These are phyloP conservation scores for Betula pendula DNA, from an alignment of 306 rosid genomes.

Conservation along the genomic window DNA sequence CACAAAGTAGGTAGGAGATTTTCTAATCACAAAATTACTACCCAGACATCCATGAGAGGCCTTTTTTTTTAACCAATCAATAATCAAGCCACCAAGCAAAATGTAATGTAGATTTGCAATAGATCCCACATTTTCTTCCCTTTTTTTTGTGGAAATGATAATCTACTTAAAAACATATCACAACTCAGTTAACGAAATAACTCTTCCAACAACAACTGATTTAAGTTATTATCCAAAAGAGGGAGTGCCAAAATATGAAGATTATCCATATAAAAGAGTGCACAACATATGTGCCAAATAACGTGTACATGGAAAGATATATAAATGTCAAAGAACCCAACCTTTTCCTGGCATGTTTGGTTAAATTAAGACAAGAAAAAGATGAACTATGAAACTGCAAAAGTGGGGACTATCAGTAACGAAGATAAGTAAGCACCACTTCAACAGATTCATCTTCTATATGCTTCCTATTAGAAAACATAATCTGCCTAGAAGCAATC, in stretches of 20 bases:
- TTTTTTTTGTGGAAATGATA: background rate
- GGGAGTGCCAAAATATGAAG: background rate
- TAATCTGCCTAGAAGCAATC: background rate
- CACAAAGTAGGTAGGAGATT: background rate
- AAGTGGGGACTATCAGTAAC: background rate
- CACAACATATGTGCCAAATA: background rate
- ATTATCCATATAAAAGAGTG: background rate
- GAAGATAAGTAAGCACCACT: background rate
- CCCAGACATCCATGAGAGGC: background rate
- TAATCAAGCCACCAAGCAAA: constrained; percentile 1
- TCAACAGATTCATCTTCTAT: background rate
- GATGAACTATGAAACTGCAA: background rate
- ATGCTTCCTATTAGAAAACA: background rate
- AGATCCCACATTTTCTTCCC: background rate
- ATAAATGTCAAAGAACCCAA: background rate
- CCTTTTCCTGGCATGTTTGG: background rate
- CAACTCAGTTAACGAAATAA: background rate
- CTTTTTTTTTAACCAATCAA: background rate
- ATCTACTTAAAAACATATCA: background rate
- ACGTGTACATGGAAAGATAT: too few species aligned
- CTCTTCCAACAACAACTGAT: background rate
- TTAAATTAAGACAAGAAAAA: background rate
- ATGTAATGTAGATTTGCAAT: background rate
- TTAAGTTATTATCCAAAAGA: background rate
- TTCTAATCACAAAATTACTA: background rate